Percentiles rank a stretch among this genome's conserved stretches.
Conservation (phyloP, 2,329 filamentous ascomycete species). For the Diaporthe ilicicola region DNA sequence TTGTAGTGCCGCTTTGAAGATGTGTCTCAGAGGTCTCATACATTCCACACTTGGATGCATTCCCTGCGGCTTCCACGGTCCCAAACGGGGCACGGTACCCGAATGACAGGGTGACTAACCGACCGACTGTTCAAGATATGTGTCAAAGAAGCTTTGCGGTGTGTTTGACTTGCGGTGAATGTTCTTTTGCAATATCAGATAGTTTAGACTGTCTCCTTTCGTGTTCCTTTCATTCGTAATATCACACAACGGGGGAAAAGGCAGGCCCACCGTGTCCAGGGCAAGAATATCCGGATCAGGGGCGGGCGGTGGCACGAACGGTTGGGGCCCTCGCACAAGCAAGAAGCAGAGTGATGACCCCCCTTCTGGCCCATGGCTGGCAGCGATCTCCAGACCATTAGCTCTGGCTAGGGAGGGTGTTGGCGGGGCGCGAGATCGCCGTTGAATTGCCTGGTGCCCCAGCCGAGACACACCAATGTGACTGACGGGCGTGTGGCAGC, state of each 20-base stretch:
- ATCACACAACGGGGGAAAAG: background rate
- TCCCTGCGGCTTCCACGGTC: background rate
- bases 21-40: conserved; percentile 17
- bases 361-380: background rate
- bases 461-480: conserved; percentile 15
- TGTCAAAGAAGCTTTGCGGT: background rate
- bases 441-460: conserved; percentile 2
- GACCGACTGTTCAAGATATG: background rate
- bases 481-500: conserved; percentile 14
- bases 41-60: conserved; percentile 16
- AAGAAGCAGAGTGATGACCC: background rate
- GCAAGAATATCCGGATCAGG: conserved; percentile 16
- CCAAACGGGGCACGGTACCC: conserved; percentile 12
- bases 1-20: conserved; percentile 13
- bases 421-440: background rate
- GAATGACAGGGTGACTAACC: background rate
- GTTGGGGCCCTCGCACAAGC: conserved; percentile 3
- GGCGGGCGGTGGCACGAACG: conserved; percentile 15
- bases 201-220: conserved; percentile 5
- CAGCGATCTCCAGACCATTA: background rate
- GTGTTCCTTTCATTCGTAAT: background rate
- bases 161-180: background rate
- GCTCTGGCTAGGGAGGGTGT: background rate
- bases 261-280: background rate
- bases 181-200: background rate